A percentile compares a stretch with the other conserved stretches of the same genome.
phyloP scores from a whole-genome alignment of 768 basidiomycete genomes.

The Termitomyces sp. region DNA sequence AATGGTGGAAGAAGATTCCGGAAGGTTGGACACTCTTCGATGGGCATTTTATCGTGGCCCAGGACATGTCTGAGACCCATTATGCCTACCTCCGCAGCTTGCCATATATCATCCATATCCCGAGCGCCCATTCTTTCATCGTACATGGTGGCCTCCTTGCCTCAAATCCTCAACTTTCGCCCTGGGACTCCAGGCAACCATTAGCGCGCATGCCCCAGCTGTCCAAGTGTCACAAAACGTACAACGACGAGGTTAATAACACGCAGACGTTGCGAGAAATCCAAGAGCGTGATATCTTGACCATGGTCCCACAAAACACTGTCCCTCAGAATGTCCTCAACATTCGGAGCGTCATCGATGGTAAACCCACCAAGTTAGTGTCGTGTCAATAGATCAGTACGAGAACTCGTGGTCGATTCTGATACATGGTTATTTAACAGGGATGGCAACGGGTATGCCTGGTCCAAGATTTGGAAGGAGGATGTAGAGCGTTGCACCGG shows the following conservation, averaged over 20 bases:
- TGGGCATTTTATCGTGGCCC: constrained; percentile 77
- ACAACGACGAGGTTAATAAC: constrained; percentile 14
- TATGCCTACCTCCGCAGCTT: constrained; percentile 73
- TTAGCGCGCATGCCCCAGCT: constrained; percentile 57
- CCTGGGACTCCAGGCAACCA: constrained; percentile 58
- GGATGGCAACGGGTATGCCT: constrained; percentile 56
- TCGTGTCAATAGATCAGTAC: constrained; percentile 5
- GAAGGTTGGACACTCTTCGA: constrained; percentile 70
- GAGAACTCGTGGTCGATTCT: background rate
- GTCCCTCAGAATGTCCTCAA: constrained; percentile 78
- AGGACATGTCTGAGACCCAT: constrained; percentile 54
- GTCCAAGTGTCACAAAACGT: constrained; percentile 11
- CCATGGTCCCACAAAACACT: constrained; percentile 68
- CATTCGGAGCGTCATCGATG: constrained; percentile 54
- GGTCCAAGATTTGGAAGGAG: constrained; percentile 73
- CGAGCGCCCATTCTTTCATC: constrained; percentile 70
- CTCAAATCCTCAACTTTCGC: constrained; percentile 54
- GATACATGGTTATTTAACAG: constrained; percentile 8
- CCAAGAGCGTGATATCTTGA: constrained; percentile 70
- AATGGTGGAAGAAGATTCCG: constrained; percentile 54
- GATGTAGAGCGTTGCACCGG: constrained; percentile 60
- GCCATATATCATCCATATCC: constrained; percentile 73
- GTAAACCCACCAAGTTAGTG: constrained; percentile 40
- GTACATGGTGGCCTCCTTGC: constrained; percentile 85
- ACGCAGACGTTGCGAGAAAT: constrained; percentile 43